phyloP scores from a whole-genome alignment of 495 filamentous ascomycete genomes.

The Echria macrotheca region DNA sequence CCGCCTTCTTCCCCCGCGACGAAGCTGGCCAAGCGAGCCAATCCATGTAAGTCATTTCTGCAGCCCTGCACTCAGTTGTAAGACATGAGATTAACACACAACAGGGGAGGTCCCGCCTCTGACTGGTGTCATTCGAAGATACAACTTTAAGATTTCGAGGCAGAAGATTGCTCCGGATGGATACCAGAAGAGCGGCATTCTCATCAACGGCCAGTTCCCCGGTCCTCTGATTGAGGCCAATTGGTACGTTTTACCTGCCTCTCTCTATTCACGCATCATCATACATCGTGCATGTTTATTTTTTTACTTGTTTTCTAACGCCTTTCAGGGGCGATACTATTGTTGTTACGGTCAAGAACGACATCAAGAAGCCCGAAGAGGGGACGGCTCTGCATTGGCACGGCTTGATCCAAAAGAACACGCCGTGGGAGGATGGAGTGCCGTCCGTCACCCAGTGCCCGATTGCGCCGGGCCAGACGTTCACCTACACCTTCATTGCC shows the following conservation, averaged over 20 bases:
- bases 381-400: slow-evolving; percentile 45
- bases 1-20: not conserved
- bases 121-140: slow-evolving; percentile 43
- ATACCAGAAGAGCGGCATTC: slow-evolving; percentile 44
- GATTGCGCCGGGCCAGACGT: slow-evolving; percentile 37
- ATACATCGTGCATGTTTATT: too few species aligned
- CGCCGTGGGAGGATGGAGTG: slow-evolving; percentile 41
- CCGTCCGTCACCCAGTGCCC: slow-evolving; percentile 42
- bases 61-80: not conserved
- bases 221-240: slow-evolving; percentile 52
- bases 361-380: slow-evolving; percentile 45
- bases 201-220: slow-evolving; percentile 57
- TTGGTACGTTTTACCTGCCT: slow-evolving; percentile 12
- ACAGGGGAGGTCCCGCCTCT: not conserved
- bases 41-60: not conserved
- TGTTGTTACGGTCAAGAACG: slow-evolving; percentile 54
- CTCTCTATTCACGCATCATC: not conserved
- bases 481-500: slow-evolving; percentile 39
- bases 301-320: too few species aligned
- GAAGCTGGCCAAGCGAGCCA: not conserved
- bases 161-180: slow-evolving; percentile 44
- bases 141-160: slow-evolving; percentile 50
- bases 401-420: slow-evolving; percentile 37
- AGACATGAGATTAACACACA: not conserved
- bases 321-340: slow-evolving; percentile 51